Base-by-base conservation (phyloP, 768 basidiomycete species). In the Imleria badia region DNA sequence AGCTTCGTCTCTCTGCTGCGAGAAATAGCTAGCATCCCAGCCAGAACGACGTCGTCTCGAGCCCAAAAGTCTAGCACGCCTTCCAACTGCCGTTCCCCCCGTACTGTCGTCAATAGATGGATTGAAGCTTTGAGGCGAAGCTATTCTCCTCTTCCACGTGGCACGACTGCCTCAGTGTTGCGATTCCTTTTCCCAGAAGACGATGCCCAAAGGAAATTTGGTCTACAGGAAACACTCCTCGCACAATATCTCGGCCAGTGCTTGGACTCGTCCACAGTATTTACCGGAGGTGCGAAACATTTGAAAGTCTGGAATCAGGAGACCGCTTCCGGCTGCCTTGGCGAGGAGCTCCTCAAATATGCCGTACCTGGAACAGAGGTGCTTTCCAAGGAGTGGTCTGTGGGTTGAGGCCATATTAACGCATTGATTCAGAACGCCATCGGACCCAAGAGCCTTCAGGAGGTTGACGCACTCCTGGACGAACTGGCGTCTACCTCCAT, bases 121-220 rank as follows among this genome's bases (percentile, higher is more conserved):
- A 64, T 78, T 19, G 57, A 63, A 3, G 63, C 67, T 13, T 69
- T 87, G 31, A 76, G 68, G 52, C 58, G 44, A n/a, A 59, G 67
- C 15, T 82, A 77, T 62, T 64, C 70, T 13, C 81, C 83, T 14
- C 68, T 87, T 20, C 80, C 82, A 0, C 64, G 66, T 0, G 77
- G 80, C 5, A 85, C 83, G 0, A 82, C 85, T 10, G 74, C 77
- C 14, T 78, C 79, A 6, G 70, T 91, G 30, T 85, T 95, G 62
- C 81, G 84, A 8, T 70, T 94, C 6, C 73, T 96, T n/a, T 95
- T 94, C 64, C 93, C 94, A 0, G 86, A 94, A 56, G 84, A 91
- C 52, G 91, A 94, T 55, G 62, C 73, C 1, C 70, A 79, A 15
- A 77, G 94, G 22, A 83, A 83, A 67, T 95, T 87, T 61, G 82